Evolutionary conservation across 768 basidiomycete genomes (phyloP).

Genomic region (Glaciozyma antarctica): DNA sequence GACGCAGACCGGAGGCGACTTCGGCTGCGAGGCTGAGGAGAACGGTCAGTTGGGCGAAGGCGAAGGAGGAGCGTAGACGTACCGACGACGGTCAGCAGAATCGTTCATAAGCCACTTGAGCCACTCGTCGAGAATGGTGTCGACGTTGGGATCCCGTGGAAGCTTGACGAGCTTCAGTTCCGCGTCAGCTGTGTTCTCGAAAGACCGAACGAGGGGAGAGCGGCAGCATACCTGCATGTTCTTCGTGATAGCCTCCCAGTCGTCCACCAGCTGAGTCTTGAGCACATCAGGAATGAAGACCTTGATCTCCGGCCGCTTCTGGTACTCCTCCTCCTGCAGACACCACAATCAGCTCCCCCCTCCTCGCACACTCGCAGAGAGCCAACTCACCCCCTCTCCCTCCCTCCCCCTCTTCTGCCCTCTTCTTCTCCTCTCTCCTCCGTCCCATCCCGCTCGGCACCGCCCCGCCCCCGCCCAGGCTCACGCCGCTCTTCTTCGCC

Average conservation of each 20-base stretch:
- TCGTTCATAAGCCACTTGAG: conserved; percentile 49
- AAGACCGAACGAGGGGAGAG: not conserved
- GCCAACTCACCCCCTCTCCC: conserved; percentile 26
- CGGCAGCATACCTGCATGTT: conserved; percentile 62
- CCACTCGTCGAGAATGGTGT: conserved; percentile 68
- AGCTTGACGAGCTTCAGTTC: conserved; percentile 64
- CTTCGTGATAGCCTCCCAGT: conserved; percentile 96
- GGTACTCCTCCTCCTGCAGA: conserved; percentile 58
- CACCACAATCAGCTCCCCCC: not conserved
- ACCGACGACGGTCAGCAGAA: conserved; percentile 25
- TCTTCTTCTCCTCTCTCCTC: conserved; percentile 15
- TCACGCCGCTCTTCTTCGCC: conserved; percentile 36
- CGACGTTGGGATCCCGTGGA: conserved; percentile 68
- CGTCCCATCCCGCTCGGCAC: conserved; percentile 48
- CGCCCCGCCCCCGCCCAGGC: conserved; percentile 46
- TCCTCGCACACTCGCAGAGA: not conserved
- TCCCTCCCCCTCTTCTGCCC: conserved; percentile 36
- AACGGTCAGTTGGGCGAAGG: not conserved
- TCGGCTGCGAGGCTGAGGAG: conserved; percentile 49
- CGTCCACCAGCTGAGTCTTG: conserved; percentile 82
- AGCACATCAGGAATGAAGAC: conserved; percentile 79
- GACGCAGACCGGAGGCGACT: conserved; percentile 69
- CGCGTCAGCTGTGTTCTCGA: not conserved
- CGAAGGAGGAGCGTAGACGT: conserved; percentile 1
- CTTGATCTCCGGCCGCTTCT: conserved; percentile 78